Percentiles rank a stretch among this genome's conserved stretches.
Conservation (phyloP, 169 alveolate species). For the Plasmodium yoelii region DNA sequence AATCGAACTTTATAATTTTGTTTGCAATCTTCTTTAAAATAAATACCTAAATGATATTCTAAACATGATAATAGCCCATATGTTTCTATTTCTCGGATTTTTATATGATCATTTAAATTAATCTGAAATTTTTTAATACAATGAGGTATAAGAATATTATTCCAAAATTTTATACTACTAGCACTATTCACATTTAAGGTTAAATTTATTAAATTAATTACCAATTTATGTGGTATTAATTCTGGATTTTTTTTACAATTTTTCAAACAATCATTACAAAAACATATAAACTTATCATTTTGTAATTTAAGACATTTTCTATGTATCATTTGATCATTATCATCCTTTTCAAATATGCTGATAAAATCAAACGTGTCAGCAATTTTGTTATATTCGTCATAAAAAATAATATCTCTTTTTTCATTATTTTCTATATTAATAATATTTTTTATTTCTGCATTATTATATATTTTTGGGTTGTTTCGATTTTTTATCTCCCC, state of each 20-base stretch:
- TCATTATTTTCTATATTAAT: conserved; percentile 72
- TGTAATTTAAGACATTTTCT: neutral
- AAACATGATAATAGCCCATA: conserved; percentile 45
- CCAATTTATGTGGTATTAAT: conserved; percentile 49
- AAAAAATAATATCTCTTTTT: neutral
- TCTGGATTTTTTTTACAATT: conserved; percentile 58
- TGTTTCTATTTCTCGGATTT: conserved; percentile 35
- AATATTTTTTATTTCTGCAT: conserved; percentile 66
- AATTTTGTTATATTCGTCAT: no score
- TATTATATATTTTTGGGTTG: no score
- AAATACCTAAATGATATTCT: conserved; percentile 69
- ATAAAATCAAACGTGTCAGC: no score
- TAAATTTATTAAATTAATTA: conserved; percentile 58
- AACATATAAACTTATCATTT: conserved; percentile 19
- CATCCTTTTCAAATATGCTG: no score
- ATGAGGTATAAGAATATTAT: conserved; percentile 42
- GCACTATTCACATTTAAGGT: conserved; percentile 41
- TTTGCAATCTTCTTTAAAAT: conserved; percentile 54
- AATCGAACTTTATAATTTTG: conserved; percentile 25
- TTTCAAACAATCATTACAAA: conserved; percentile 41
- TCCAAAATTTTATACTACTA: conserved; percentile 54
- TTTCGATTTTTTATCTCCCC: no score
- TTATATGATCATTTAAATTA: conserved; percentile 50
- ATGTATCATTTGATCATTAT: no score
- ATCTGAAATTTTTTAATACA: conserved; percentile 42